Base-by-base conservation (phyloP, 768 basidiomycete genomes). In the Phylloporus sp. region DNA sequence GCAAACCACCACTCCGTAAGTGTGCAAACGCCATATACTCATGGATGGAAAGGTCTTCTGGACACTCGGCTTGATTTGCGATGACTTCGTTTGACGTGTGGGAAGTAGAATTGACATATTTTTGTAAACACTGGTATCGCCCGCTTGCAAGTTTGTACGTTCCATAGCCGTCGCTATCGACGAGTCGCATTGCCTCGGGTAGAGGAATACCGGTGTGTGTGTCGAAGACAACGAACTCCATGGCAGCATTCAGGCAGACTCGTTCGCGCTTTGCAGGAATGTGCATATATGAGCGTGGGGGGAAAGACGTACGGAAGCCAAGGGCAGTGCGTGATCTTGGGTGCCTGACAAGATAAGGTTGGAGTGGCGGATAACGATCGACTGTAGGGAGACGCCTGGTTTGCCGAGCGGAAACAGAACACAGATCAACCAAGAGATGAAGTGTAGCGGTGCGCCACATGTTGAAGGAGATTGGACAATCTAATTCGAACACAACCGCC, bases 11-110 rank as follows among this genome's bases (percentile, higher is more conserved):
- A 22, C 73, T 70, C 2, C 80, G 75, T 34, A 81, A 55, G 42
- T 67, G 62, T 9, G 71, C 72, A 42, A 75, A 81, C 0, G 72
- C 69, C 15, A 73, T 61, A 18, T 67, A 73, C 44, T 80, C 78
- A 13, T 80, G 76, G 2, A 76, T 52, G n/a, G 53, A 68, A 3
- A 81, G 62, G 7, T 72, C 66, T 18, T 50, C 34, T 2, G 72
- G 72, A 46, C 76, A 78, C 16, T 67, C 58, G 0, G 59, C 58
- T 55, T 81, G 80, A 15, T 62, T 55, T 58, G 73, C 73, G 13
- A 81, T 52, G 44, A 74, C 52, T 16, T 63, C 51, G 39, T 81
- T 81, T 8, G 75, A 59, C 0, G 72, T 69, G 43, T 76, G 73
- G 11, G 51, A 57, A 5, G 75, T 75, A 1, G 52, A 43, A 11